phyloP scores from a whole-genome alignment of 148 eudicot species.

The Dianthus caryophyllus region DNA sequence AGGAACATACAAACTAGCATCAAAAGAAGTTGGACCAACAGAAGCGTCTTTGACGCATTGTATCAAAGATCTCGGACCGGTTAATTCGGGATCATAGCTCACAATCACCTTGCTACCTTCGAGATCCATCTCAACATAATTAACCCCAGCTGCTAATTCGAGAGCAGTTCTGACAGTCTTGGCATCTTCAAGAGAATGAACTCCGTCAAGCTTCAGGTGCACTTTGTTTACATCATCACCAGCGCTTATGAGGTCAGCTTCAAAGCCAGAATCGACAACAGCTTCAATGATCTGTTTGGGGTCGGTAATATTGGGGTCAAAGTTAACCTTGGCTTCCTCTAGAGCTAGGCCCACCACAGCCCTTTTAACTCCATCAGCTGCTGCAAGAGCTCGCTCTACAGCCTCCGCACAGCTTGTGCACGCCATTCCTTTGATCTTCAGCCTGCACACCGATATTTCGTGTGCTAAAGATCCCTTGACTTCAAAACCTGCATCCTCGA shows the following conservation, averaged over 20 bases:
- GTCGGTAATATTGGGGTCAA: constrained; percentile 64
- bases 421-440: constrained; percentile 88
- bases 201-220: constrained; percentile 61
- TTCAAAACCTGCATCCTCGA: constrained; percentile 78
- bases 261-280: constrained; percentile 87
- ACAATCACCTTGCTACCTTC: constrained; percentile 48
- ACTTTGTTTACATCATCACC: constrained; percentile 73
- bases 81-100: constrained; percentile 64
- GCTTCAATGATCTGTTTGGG: constrained; percentile 53
- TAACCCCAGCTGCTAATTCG: constrained; percentile 62
- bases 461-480: constrained; percentile 66
- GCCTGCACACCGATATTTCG: constrained; percentile 68
- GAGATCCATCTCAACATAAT: constrained; percentile 60
- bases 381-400: constrained; percentile 66
- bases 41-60: constrained; percentile 58
- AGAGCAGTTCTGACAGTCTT: constrained; percentile 42
- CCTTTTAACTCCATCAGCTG: constrained; percentile 74
- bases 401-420: constrained; percentile 98
- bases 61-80: constrained; percentile 86
- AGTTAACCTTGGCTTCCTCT: constrained; percentile 94
- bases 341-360: constrained; percentile 92
- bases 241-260: constrained; percentile 73
- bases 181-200: constrained; percentile 47
- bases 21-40: constrained; percentile 37
- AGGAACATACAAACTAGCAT: constrained; percentile 65